These are phyloP conservation scores for Alternaria atra DNA, from an alignment of 2,329 filamentous ascomycete species.

Conservation along the genomic window DNA sequence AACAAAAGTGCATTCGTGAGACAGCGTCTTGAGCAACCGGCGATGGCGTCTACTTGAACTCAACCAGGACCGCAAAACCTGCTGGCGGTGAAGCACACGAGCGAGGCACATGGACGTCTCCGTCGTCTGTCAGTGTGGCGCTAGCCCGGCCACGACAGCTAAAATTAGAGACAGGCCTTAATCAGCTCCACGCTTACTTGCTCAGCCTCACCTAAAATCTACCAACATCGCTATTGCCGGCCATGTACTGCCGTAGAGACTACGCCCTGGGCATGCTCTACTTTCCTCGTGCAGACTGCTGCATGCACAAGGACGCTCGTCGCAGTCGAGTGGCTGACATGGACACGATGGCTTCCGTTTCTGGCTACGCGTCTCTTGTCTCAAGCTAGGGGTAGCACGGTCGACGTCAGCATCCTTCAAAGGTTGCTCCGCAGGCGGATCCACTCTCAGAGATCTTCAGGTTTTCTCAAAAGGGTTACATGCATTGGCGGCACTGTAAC, in stretches of 20 bases:
- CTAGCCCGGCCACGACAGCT: constrained; percentile 26
- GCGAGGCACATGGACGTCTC: constrained; percentile 6
- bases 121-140: constrained; percentile 24
- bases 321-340: neutral
- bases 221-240: constrained; percentile 11
- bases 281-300: neutral
- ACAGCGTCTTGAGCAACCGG: constrained; percentile 15
- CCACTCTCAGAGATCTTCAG: constrained; percentile 13
- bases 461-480: constrained; percentile 9
- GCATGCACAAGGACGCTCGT: constrained; percentile 1
- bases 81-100: constrained; percentile 23
- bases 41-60: constrained; percentile 11
- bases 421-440: constrained; percentile 2
- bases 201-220: constrained; percentile 37
- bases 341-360: neutral
- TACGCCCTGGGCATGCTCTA: neutral
- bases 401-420: constrained; percentile 22
- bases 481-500: constrained; percentile 11
- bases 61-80: neutral
- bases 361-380: constrained; percentile 3
- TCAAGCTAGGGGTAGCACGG: constrained; percentile 17
- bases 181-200: constrained; percentile 28
- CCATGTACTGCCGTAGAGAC: neutral
- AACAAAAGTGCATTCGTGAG: constrained; percentile 27
- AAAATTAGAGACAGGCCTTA: constrained; percentile 33